Evolutionary conservation across 2,329 filamentous ascomycete genomes (phyloP).

Genomic region (Aureobasidium sp.): DNA sequence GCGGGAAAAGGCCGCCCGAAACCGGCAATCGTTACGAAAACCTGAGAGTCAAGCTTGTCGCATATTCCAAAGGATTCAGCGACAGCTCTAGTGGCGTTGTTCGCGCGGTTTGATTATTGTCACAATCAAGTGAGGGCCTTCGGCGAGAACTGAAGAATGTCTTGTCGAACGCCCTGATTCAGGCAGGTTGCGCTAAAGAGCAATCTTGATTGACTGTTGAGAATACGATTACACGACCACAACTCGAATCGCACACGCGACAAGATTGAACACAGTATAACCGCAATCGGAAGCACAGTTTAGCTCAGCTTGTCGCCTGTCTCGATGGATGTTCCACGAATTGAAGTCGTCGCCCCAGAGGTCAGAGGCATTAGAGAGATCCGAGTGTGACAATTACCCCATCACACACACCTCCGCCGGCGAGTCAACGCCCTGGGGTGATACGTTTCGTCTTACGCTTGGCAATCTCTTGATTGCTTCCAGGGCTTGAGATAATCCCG

Average conservation of each 20-base stretch:
- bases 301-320: not conserved
- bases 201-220: not conserved
- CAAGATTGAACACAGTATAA: not conserved
- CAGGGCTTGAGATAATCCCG: not conserved
- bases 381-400: not conserved
- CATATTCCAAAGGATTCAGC: not conserved
- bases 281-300: not conserved
- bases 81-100: not conserved
- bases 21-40: not conserved
- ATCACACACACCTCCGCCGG: not conserved
- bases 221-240: not conserved
- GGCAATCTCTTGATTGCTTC: not conserved
- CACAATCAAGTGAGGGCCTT: not conserved
- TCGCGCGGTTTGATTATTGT: not conserved
- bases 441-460: not conserved
- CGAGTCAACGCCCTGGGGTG: slow-evolving; percentile 2
- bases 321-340: not conserved
- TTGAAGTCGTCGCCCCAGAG: not conserved
- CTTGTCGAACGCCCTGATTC: not conserved
- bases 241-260: not conserved
- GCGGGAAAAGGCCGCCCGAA: not conserved
- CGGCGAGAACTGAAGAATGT: not conserved
- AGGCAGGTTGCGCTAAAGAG: not conserved
- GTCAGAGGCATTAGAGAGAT: not conserved
- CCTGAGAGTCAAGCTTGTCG: not conserved